These are phyloP conservation scores for Aspergillus hancockii DNA, from an alignment of 495 filamentous ascomycete species.

Conservation along the genomic window DNA sequence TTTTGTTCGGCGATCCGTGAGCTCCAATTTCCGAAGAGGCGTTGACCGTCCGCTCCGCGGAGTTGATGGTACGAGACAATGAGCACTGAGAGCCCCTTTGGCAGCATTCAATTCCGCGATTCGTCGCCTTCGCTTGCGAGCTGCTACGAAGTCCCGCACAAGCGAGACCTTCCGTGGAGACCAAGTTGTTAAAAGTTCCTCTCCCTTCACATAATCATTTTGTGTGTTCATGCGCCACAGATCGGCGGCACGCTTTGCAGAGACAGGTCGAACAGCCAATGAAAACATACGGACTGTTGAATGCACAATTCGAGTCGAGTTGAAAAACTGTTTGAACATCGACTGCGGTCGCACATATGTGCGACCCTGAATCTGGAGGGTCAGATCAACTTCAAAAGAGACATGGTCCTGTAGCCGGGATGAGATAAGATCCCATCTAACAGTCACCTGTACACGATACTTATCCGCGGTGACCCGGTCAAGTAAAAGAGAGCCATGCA, in stretches of 20 bases:
- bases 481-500: slow-evolving; percentile 85
- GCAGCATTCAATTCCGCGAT: slow-evolving; percentile 79
- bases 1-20: slow-evolving; percentile 52
- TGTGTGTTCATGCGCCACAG: slow-evolving; percentile 97
- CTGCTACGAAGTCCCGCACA: slow-evolving; percentile 75
- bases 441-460: slow-evolving; percentile 83
- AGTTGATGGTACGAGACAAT: slow-evolving; percentile 37
- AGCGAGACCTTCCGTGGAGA: slow-evolving; percentile 85
- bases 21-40: slow-evolving; percentile 45
- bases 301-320: slow-evolving; percentile 79
- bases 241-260: slow-evolving; percentile 87
- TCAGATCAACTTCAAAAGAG: slow-evolving; percentile 76
- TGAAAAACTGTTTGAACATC: slow-evolving; percentile 86
- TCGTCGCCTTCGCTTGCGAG: slow-evolving; percentile 67
- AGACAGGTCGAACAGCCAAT: slow-evolving; percentile 78
- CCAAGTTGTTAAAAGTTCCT: slow-evolving; percentile 83
- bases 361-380: slow-evolving; percentile 79
- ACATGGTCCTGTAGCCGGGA: slow-evolving; percentile 79
- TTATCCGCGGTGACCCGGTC: slow-evolving; percentile 88
- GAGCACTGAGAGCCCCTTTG: slow-evolving; percentile 62
- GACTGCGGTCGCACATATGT: slow-evolving; percentile 81
- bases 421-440: slow-evolving; percentile 81
- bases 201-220: slow-evolving; percentile 91
- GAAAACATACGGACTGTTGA: slow-evolving; percentile 84
- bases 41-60: slow-evolving; percentile 42